A percentile compares a stretch with the other conserved stretches of the same genome.
phyloP scores from a whole-genome alignment of 495 filamentous ascomycete species.

The Podospora conica region DNA sequence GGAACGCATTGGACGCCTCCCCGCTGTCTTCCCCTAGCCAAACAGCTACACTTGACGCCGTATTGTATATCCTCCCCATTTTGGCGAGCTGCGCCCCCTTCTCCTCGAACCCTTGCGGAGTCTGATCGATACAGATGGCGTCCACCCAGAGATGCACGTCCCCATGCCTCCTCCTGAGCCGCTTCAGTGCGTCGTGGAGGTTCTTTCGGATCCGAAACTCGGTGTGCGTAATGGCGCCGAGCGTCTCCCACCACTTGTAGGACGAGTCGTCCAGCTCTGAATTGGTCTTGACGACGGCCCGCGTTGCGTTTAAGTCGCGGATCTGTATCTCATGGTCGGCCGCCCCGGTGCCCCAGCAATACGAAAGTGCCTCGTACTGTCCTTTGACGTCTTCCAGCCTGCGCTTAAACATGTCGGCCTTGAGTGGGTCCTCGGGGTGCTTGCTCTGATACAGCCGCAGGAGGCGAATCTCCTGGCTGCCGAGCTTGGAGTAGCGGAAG shows the following conservation, averaged over 20 bases:
- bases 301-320: background rate
- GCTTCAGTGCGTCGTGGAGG: slow-evolving; percentile 1
- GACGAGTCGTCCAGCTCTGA: too few species aligned
- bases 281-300: too few species aligned
- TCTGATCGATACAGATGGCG: slow-evolving; percentile 14
- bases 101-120: slow-evolving; percentile 3
- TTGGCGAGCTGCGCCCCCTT: slow-evolving; percentile 11
- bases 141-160: slow-evolving; percentile 11
- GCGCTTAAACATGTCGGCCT: background rate
- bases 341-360: background rate
- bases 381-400: background rate
- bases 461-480: slow-evolving; percentile 1
- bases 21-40: slow-evolving; percentile 23
- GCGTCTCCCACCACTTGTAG: too few species aligned
- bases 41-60: slow-evolving; percentile 20
- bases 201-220: slow-evolving; percentile 1
- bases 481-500: too few species aligned
- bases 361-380: background rate
- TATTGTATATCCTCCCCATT: slow-evolving; percentile 25
- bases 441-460: background rate
- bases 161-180: background rate
- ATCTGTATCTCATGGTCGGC: background rate
- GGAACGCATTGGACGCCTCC: background rate
- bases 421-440: background rate
- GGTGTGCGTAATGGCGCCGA: background rate